A percentile compares a stretch with the other conserved stretches of the same genome.
Conservation (phyloP, 768 basidiomycete species). For the Mycena vitilis region DNA sequence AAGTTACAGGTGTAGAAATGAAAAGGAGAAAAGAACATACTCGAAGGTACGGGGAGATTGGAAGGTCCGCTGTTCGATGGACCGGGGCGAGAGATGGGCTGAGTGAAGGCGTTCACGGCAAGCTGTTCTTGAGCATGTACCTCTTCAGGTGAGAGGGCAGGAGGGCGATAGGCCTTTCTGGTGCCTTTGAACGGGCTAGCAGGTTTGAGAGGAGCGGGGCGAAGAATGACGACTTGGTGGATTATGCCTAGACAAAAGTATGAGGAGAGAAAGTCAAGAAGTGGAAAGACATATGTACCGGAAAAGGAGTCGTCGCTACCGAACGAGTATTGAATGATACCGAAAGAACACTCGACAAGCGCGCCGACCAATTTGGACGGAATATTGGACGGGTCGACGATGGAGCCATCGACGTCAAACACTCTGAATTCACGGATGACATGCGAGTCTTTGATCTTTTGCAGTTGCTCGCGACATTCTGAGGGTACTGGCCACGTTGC, state of each 20-base stretch:
- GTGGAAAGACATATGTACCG: neutral
- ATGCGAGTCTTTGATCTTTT: neutral
- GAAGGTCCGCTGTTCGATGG: neutral
- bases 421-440: neutral
- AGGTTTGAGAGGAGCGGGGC: neutral
- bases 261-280: neutral
- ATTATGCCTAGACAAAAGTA: neutral
- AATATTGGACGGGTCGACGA: neutral
- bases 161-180: neutral
- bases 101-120: neutral
- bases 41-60: neutral
- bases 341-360: neutral
- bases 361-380: neutral
- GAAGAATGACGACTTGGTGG: neutral
- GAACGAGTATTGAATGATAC: neutral
- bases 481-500: neutral
- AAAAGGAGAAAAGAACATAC: neutral
- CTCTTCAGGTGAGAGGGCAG: neutral
- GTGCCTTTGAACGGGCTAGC: neutral
- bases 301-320: neutral
- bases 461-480: neutral
- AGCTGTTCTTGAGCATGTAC: neutral
- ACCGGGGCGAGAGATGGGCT: neutral
- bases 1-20: neutral
- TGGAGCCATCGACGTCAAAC: neutral